Evolutionary conservation across 2,329 filamentous ascomycete genomes (phyloP), one percentile per base, ranked within the genome.

Genomic region (Proliferodiscus dingleyae): DNA sequence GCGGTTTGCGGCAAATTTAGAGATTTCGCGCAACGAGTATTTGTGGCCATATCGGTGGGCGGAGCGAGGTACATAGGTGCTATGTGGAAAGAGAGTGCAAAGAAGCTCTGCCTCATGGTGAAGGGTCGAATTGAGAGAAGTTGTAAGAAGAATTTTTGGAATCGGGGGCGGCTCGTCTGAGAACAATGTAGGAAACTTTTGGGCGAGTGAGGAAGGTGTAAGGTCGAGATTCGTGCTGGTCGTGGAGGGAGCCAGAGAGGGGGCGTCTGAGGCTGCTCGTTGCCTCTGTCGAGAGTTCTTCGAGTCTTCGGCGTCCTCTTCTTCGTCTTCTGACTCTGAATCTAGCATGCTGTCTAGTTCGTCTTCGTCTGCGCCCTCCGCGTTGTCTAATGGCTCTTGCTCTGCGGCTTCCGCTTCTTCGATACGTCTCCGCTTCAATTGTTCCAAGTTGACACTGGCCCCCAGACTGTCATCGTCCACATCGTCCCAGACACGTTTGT

Each of bases 121-220:
- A 10, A 97, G 79, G 1, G 85, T 91, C 10, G 87, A 89, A 70
- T 95, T 90, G 60, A 96, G 75, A 10, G 83, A 87, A 6, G 93
- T 97, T 1, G 93, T 98, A 61, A 98, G 78, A 30, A 98, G 81
- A 53, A 97, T 82, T 68, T 96, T 95, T 41, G 93, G 90, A 48
- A 69, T 68, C 45, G 72, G 76, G 38, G 73, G 78, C 26, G 73
- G 78, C 56, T 75, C 65, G 40, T 81, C 78, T 49, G 70, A 71
- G 61, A 84, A 84, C 28, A 84, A 73, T 1, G 73, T 71, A 22
- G 80, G 78, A 58, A 84, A 84, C 60, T 82, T 81, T 54, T 73
- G 68, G 11, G 77, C 68, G 29, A 83, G 69, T 6, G 76, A 77
- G 22, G 77, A 68, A 2, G 80, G 80, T 7, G 80, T 81, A 37